Base-by-base conservation (phyloP, 2,329 filamentous ascomycete species). In the Rhynchosporium graminicola region DNA sequence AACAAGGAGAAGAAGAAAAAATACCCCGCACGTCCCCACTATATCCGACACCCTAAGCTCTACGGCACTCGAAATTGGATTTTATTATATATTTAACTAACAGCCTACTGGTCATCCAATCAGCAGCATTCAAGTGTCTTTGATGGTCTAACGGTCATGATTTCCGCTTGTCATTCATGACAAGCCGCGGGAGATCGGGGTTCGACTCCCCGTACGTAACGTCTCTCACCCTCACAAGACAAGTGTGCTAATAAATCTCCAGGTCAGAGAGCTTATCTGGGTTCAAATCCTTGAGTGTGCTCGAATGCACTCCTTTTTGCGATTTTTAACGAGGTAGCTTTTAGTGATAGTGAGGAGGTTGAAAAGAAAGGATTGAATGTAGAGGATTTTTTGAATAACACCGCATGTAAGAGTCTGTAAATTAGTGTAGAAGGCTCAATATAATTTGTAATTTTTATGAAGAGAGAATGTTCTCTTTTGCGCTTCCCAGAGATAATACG, bases 81-180 rank as follows among this genome's bases (percentile, higher is more conserved):
- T 20, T 20, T 42, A 8, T 0, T 54, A 54, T 54, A 3, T 40
- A 42, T 2, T 20, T 36, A 54, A 54, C 2, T 54, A 54, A 42
- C 15, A 28, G 1, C 2, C 10, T 20, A 7, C 0, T 1, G 1
- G 1, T 8, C 43, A n/a, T 46, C 43, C 43, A 46, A 46, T 46
- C 43, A 46, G 51, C 33, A 15, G 13, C 36, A 40, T 42, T 54
- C 51, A 20, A 45, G 42, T 40, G 31, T 72, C 70, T 71, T 71
- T 71, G 69, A 74, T 74, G 72, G 71, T 74, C 72, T 74, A 74
- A 74, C 70, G 71, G 73, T 74, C 65, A 74, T 74, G 73, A 74
- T 74, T 74, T 74, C 73, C 72, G 73, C 73, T 74, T 74, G 72
- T 74, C 73, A 74, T 61, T 7, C 28, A 8, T n/a, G 58, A 47